phyloP scores from a whole-genome alignment of 371 early-diverging fungal genomes.

The Lichtheimia hyalospora region DNA sequence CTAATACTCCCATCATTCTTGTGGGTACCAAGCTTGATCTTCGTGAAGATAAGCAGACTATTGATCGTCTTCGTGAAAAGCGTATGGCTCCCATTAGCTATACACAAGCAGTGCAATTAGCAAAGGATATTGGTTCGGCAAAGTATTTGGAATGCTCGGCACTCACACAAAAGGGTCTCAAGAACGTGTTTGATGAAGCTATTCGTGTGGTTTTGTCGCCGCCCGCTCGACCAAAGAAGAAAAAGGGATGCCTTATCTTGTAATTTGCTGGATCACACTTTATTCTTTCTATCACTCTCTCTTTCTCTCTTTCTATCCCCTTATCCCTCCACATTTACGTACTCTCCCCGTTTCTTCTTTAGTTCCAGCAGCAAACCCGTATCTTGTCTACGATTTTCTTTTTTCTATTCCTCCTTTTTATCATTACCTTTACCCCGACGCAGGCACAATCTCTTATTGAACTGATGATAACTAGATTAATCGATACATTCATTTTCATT shows the following conservation, averaged over 20 bases:
- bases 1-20: slow-evolving; percentile 93
- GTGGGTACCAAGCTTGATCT: slow-evolving; percentile 99
- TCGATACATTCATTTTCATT: no score
- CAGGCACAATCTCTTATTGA: no score
- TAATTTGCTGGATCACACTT: slow-evolving; percentile 23
- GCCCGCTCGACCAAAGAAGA: slow-evolving; percentile 50
- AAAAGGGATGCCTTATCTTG: slow-evolving; percentile 70
- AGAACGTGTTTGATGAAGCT: slow-evolving; percentile 98
- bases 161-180: slow-evolving; percentile 96
- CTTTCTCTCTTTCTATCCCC: background rate
- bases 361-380: no score
- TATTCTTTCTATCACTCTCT: background rate
- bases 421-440: no score
- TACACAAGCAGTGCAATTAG: slow-evolving; percentile 87
- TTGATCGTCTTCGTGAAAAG: slow-evolving; percentile 86
- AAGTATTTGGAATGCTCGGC: slow-evolving; percentile 98
- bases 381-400: no score
- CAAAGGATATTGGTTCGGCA: slow-evolving; percentile 88
- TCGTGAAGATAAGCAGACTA: slow-evolving; percentile 88
- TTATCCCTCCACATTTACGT: background rate
- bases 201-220: slow-evolving; percentile 90
- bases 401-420: no score
- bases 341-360: no score
- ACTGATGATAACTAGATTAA: no score
- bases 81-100: slow-evolving; percentile 90